Evolutionary conservation across 2,329 filamentous ascomycete species (phyloP).

Genomic region (Pleoardoris graminearum): DNA sequence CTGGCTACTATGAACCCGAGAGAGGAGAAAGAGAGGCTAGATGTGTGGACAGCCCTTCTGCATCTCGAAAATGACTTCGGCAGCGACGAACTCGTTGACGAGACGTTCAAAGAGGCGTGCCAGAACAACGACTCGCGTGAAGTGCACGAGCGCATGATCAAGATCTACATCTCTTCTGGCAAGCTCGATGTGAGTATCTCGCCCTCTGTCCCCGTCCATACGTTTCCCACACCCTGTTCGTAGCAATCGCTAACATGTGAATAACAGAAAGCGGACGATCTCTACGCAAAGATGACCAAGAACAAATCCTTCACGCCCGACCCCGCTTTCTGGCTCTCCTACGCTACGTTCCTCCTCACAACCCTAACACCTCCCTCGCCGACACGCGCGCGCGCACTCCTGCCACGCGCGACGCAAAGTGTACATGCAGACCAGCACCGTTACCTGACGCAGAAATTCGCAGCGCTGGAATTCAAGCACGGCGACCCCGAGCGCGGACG

Average conservation of each 20-base stretch:
- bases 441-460: slow-evolving; percentile 82
- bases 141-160: slow-evolving; percentile 84
- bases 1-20: slow-evolving; percentile 88
- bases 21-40: slow-evolving; percentile 89
- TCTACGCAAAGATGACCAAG: slow-evolving; percentile 86
- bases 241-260: slow-evolving; percentile 21
- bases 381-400: slow-evolving; percentile 74
- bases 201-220: background rate
- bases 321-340: slow-evolving; percentile 87
- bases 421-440: slow-evolving; percentile 72
- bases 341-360: slow-evolving; percentile 88
- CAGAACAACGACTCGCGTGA: slow-evolving; percentile 92
- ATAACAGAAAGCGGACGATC: slow-evolving; percentile 76
- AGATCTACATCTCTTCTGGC: slow-evolving; percentile 91
- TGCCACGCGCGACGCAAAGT: slow-evolving; percentile 82
- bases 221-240: slow-evolving; percentile 10
- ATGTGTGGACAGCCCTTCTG: slow-evolving; percentile 91
- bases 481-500: slow-evolving; percentile 89
- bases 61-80: slow-evolving; percentile 94
- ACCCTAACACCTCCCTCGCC: slow-evolving; percentile 70
- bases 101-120: slow-evolving; percentile 88
- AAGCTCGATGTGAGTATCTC: slow-evolving; percentile 71
- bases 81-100: slow-evolving; percentile 77
- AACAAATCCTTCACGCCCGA: slow-evolving; percentile 78
- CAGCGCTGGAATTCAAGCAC: slow-evolving; percentile 87